Evolutionary conservation across 2,329 filamentous ascomycete genomes (phyloP).

Genomic region (Penicillium sclerotigenum): DNA sequence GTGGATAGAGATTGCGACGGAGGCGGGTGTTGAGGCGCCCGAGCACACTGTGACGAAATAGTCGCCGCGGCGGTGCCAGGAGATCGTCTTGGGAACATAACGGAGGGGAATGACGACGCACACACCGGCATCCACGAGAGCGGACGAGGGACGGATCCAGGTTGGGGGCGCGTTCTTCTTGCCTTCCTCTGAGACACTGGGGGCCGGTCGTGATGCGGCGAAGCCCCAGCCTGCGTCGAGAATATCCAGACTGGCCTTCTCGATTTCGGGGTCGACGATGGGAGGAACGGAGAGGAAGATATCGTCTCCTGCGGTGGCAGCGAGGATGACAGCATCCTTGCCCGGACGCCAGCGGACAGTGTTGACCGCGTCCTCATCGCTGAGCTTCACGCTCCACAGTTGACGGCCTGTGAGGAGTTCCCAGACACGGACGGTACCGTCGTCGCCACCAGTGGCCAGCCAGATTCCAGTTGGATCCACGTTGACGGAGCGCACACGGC

Average conservation of each 20-base stretch:
- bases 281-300: conserved; percentile 80
- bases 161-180: conserved; percentile 74
- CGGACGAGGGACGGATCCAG: conserved; percentile 75
- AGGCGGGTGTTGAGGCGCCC: conserved; percentile 47
- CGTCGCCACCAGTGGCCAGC: conserved; percentile 89
- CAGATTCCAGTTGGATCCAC: conserved; percentile 83
- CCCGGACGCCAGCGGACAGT: conserved; percentile 85
- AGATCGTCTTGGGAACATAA: conserved; percentile 78
- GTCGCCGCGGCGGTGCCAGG: conserved; percentile 91
- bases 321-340: conserved; percentile 74
- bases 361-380: conserved; percentile 74
- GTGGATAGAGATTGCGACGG: conserved; percentile 79
- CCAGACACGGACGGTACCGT: conserved; percentile 90
- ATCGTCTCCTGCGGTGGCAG: conserved; percentile 79
- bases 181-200: conserved; percentile 50
- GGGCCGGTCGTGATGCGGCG: conserved; percentile 59
- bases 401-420: conserved; percentile 81
- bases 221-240: conserved; percentile 92
- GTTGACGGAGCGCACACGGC: conserved; percentile 77
- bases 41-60: conserved; percentile 93
- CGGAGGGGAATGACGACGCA: conserved; percentile 77
- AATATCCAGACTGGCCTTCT: conserved; percentile 69
- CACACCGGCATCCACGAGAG: conserved; percentile 71
- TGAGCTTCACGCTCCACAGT: conserved; percentile 78
- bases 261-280: conserved; percentile 67